A percentile compares a stretch with the other conserved stretches of the same genome.
phyloP scores from a whole-genome alignment of 495 filamentous ascomycete genomes.

The Baudoinia panamericana region DNA sequence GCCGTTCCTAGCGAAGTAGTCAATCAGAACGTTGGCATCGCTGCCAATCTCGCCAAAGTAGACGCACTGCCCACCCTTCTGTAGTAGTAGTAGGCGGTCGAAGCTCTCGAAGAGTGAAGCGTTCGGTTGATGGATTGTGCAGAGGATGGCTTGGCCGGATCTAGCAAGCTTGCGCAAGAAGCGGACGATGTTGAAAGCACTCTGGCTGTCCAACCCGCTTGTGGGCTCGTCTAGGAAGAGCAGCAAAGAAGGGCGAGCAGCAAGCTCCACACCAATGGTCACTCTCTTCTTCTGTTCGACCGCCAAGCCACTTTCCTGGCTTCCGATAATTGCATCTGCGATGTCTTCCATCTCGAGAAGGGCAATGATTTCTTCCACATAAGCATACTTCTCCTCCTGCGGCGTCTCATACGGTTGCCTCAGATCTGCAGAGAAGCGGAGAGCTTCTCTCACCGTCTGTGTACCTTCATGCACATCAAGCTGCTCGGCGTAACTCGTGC shows the following conservation, averaged over 20 bases:
- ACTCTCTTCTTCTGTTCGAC: constrained; percentile 65
- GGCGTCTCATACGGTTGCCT: constrained; percentile 62
- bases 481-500: constrained; percentile 72
- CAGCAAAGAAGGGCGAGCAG: constrained; percentile 71
- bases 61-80: constrained; percentile 48
- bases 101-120: constrained; percentile 76
- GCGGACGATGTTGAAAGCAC: constrained; percentile 77
- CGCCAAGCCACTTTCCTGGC: constrained; percentile 61
- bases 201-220: constrained; percentile 71
- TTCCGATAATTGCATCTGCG: constrained; percentile 40
- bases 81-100: constrained; percentile 51
- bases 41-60: constrained; percentile 58
- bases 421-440: constrained; percentile 70
- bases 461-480: constrained; percentile 68
- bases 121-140: constrained; percentile 87
- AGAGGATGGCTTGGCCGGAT: constrained; percentile 68
- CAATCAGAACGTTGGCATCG: constrained; percentile 35
- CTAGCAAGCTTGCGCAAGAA: constrained; percentile 75
- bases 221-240: constrained; percentile 89
- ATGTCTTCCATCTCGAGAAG: constrained; percentile 64
- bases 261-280: constrained; percentile 80
- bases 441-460: constrained; percentile 63
- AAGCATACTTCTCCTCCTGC: constrained; percentile 60
- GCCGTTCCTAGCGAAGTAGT: constrained; percentile 37
- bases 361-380: constrained; percentile 70